Conservation (phyloP, 495 filamentous ascomycete species). For the Penicillium canariense region DNA sequence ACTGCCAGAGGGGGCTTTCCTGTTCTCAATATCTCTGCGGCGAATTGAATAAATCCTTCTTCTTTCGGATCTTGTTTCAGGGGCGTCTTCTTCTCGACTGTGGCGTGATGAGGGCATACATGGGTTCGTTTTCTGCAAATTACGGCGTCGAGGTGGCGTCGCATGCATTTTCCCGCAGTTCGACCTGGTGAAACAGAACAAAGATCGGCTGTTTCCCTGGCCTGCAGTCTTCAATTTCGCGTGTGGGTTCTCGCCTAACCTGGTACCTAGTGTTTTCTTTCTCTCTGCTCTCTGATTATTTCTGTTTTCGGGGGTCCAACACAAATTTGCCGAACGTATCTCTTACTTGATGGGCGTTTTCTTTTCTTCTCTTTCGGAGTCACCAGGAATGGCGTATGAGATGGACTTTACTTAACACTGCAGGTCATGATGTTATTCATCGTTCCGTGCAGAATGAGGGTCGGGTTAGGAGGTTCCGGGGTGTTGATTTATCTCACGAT, state of each 20-base stretch:
- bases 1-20: not conserved
- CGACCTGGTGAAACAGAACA: not conserved
- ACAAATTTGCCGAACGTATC: not conserved
- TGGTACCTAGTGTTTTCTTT: not conserved
- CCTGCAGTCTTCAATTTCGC: not conserved
- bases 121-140: not conserved
- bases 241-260: not conserved
- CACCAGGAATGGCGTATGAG: slow-evolving; percentile 7
- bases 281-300: not conserved
- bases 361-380: slow-evolving; percentile 3
- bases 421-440: not conserved
- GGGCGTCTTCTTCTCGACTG: not conserved
- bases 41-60: not conserved
- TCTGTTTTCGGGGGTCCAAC: not conserved
- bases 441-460: not conserved
- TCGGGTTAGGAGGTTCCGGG: not conserved
- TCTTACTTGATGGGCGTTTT: not conserved
- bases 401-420: slow-evolving; percentile 6
- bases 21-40: not conserved
- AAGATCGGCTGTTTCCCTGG: not conserved
- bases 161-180: not conserved
- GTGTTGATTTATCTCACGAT: slow-evolving; percentile 1
- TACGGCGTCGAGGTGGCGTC: slow-evolving; percentile 1
- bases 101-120: not conserved
- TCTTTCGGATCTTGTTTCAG: not conserved